Evolutionary conservation across 495 filamentous ascomycete species (phyloP).

Genomic region (Jackrogersella minutella): DNA sequence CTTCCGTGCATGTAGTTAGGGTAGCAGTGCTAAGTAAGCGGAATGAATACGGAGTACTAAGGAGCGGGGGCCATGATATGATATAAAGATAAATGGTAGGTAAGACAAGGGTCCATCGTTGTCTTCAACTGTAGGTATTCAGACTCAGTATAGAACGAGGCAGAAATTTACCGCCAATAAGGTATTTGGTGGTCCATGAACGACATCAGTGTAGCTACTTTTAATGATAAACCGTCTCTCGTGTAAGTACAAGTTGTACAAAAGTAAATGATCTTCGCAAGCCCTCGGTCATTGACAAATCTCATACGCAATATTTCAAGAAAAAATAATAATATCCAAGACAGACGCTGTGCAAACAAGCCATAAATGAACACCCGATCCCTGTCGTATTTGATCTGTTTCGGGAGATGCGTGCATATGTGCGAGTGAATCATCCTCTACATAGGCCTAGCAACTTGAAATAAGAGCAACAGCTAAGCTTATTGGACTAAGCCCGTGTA

Average conservation of each 20-base stretch:
- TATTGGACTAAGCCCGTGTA: slow-evolving; percentile 9
- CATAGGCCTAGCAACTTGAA: not conserved
- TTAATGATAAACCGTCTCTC: not conserved
- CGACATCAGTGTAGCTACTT: not conserved
- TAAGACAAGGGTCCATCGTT: not conserved
- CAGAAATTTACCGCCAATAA: no score
- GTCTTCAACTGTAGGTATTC: no score
- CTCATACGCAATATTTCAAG: not conserved
- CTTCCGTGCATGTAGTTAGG: slow-evolving; percentile 10
- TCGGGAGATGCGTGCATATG: slow-evolving; percentile 18
- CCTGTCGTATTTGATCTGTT: slow-evolving; percentile 13
- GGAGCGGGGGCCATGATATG: slow-evolving; percentile 1
- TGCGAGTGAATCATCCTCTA: not conserved
- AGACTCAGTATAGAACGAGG: no score
- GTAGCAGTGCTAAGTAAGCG: slow-evolving; percentile 33
- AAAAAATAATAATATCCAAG: not conserved
- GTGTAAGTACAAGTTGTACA: no score
- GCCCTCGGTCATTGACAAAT: slow-evolving; percentile 10
- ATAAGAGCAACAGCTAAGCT: not conserved
- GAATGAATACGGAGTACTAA: slow-evolving; percentile 22
- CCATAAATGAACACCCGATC: slow-evolving; percentile 11
- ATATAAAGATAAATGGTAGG: not conserved
- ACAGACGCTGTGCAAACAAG: slow-evolving; percentile 15
- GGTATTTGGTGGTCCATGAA: no score
- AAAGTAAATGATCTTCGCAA: not conserved